phyloP scores from a whole-genome alignment of 2,329 filamentous ascomycete species.

The Seiridium cupressi region DNA sequence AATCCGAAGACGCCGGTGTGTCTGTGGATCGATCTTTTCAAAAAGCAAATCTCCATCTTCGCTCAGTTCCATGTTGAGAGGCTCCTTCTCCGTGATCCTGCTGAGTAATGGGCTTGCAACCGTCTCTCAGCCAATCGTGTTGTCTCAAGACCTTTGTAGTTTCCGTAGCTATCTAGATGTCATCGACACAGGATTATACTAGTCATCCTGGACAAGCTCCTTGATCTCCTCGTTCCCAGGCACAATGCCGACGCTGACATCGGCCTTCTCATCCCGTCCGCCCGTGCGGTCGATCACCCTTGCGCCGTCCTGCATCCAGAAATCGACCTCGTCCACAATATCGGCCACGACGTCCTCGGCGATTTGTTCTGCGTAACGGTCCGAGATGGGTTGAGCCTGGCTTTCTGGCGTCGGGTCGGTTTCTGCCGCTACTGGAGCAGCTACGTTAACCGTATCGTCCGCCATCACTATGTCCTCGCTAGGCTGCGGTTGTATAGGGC shows the following conservation, averaged over 20 bases:
- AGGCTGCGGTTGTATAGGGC: constrained; percentile 28
- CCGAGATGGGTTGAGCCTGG: constrained; percentile 60
- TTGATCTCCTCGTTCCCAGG: constrained; percentile 58
- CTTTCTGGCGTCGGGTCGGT: constrained; percentile 10
- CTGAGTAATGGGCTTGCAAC: too few species aligned
- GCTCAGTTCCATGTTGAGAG: too few species aligned
- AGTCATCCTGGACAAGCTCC: constrained; percentile 64
- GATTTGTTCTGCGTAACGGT: constrained; percentile 89
- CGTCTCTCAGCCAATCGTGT: too few species aligned
- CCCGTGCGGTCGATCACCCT: constrained; percentile 44
- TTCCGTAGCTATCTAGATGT: not conserved
- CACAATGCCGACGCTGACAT: constrained; percentile 38
- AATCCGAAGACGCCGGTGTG: too few species aligned
- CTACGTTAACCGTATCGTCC: constrained; percentile 6
- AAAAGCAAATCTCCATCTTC: too few species aligned
- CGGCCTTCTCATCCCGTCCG: constrained; percentile 42
- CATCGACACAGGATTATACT: not conserved
- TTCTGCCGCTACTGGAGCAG: constrained; percentile 11
- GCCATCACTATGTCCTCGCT: constrained; percentile 48
- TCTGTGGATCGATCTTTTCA: too few species aligned
- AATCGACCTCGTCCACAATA: constrained; percentile 91
- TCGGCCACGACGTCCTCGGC: constrained; percentile 93
- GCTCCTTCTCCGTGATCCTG: too few species aligned
- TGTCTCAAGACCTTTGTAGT: not conserved
- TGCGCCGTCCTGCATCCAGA: constrained; percentile 71